Conservation (phyloP, 371 early-diverging fungal genomes). For the Zancudomyces culisetae region DNA sequence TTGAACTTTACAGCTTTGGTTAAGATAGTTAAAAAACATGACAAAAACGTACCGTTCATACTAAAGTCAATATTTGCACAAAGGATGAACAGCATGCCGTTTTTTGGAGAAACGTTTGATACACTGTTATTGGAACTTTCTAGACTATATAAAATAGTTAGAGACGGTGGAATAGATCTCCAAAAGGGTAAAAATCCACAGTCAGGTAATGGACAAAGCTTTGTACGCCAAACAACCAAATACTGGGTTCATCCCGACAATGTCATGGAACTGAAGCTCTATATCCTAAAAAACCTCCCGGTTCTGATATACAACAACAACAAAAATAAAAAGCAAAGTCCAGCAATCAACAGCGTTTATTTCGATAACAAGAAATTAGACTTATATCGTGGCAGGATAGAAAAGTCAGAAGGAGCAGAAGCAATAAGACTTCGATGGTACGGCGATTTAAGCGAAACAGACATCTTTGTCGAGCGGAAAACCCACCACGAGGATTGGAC, state of each 20-base stretch:
- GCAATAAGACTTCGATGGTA: constrained; percentile 94
- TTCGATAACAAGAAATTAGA: constrained; percentile 87
- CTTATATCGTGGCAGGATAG: constrained; percentile 77
- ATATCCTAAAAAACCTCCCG: constrained; percentile 86
- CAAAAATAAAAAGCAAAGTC: constrained; percentile 43
- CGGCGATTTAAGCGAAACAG: constrained; percentile 64
- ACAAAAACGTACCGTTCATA: constrained; percentile 72
- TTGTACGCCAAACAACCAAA: constrained; percentile 76
- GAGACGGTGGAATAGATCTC: constrained; percentile 62
- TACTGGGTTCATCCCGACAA: constrained; percentile 99
- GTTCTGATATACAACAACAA: constrained; percentile 80
- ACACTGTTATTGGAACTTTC: constrained; percentile 71
- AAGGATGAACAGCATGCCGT: constrained; percentile 65
- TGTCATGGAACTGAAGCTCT: constrained; percentile 84
- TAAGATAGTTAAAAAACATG: constrained; percentile 95
- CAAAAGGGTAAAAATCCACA: constrained; percentile 31
- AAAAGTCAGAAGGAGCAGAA: constrained; percentile 85
- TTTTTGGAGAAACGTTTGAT: constrained; percentile 84
- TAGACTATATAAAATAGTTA: constrained; percentile 67
- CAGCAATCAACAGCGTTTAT: constrained; percentile 92
- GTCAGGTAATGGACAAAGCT: constrained; percentile 47
- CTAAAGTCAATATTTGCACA: constrained; percentile 76
- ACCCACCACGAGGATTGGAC: constrained; percentile 94
- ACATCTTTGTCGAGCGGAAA: constrained; percentile 94
- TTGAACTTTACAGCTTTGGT: constrained; percentile 92